Evolutionary conservation across 2,329 filamentous ascomycete species (phyloP), one percentile per base, ranked within the genome.

Genomic region (Nothophaeocryptopus gaeumannii): DNA sequence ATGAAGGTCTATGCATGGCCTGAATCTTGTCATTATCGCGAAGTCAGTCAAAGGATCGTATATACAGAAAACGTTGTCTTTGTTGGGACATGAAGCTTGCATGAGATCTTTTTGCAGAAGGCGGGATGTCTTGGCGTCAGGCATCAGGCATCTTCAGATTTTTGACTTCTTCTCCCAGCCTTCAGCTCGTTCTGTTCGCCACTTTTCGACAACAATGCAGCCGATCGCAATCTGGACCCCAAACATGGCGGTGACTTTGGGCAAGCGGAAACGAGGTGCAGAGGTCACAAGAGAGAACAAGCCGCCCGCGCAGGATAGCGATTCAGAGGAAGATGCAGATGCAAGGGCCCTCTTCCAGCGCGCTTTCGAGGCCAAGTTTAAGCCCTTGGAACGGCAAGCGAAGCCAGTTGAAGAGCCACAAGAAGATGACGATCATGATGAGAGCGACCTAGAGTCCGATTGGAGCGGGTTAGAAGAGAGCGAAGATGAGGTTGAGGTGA

Each of bases 1-100:
- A 71, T 99, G 93, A 45, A 99, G 81, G 73, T 99, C 93, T 71
- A 99, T 97, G 67, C 93, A 99, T 14, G 93, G 93, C 34, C 93
- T 81, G 67, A 99, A 99, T 61, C 85, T 84, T 2, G 93, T 97
- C 93, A 99, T 96, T 37, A 35, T 62, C 41, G 44, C 20, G 20
- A 7, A 26, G 20, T 26, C 20, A 26, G 7, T 26, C 20, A 26
- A 26, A 26, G 20, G 3, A 26, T 26, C 20, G 20, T 26, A 26
- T 26, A 26, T 26, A 26, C 7, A 26, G 20, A 26, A 26, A 26
- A 7, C 20, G 20, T 26, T 26, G 20, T 26, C 20, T 26, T 26
- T 26, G 20, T 26, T 26, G 20, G 20, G 20, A 26, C 20, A 26
- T 26, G 20, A 26, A 26, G 20, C 20, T 26, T 26, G 20, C 20